Percentiles rank a stretch among this genome's conserved stretches.
These are phyloP conservation scores for Withania somnifera DNA, from an alignment of 305 asterid genomes.

Conservation along the genomic window DNA sequence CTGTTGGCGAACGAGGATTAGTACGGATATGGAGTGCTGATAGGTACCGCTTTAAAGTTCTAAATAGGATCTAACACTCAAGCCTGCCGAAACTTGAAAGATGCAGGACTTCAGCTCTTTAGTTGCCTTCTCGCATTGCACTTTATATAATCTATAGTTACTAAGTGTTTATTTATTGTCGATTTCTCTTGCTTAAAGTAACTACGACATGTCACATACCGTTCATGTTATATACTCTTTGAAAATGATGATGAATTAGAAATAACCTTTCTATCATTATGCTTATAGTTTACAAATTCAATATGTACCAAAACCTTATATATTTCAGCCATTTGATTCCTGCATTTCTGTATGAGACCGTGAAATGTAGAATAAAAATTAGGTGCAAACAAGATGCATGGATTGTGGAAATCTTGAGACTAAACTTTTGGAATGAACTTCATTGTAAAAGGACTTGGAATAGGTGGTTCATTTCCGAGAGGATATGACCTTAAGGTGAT, in stretches of 20 bases:
- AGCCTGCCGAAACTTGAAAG: not conserved
- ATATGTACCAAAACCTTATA: too few species aligned
- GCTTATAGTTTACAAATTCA: not conserved
- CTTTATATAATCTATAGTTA: not conserved
- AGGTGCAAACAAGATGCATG: not conserved
- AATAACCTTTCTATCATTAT: not conserved
- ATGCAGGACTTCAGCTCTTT: not conserved
- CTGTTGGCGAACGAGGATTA: constrained; percentile 94
- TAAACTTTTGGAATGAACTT: not conserved
- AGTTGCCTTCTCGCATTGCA: not conserved
- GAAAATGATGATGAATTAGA: not conserved
- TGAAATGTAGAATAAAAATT: not conserved
- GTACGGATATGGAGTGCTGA: constrained; percentile 89
- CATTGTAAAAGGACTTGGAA: not conserved
- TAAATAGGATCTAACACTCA: not conserved
- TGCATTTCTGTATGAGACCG: not conserved
- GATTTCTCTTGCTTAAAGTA: not conserved
- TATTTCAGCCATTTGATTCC: not conserved
- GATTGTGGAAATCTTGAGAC: not conserved
- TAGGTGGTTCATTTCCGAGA: not conserved
- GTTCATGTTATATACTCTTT: not conserved
- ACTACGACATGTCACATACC: not conserved
- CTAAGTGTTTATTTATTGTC: not conserved
- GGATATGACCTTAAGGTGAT: not conserved
- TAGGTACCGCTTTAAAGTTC: constrained; percentile 35